Percentiles rank a stretch among this genome's conserved stretches.
phyloP scores from a whole-genome alignment of 2,329 filamentous ascomycete genomes.

The Incumbomyces delicatus region DNA sequence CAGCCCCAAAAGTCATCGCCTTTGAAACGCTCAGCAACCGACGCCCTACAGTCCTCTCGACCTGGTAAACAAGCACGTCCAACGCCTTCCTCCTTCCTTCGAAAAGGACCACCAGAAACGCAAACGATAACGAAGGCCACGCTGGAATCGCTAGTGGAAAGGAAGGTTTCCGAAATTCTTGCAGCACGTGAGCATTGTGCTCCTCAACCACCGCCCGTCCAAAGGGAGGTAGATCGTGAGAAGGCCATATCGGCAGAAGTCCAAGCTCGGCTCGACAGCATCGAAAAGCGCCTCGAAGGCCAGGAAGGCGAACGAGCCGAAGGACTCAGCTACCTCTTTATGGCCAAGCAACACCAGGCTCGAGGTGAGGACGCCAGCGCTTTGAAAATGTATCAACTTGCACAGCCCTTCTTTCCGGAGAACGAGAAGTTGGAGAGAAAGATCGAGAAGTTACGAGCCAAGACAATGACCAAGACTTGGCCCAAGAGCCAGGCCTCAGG shows the following conservation, averaged over 20 bases:
- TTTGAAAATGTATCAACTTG: constrained; percentile 75
- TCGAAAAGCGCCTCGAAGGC: constrained; percentile 77
- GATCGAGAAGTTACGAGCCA: constrained; percentile 45
- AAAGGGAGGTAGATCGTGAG: constrained; percentile 20
- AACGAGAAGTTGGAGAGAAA: constrained; percentile 63
- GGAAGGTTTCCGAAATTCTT: constrained; percentile 80
- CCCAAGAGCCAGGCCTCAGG: constrained; percentile 28
- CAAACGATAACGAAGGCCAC: constrained; percentile 47
- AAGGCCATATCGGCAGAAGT: constrained; percentile 61
- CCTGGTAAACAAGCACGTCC: constrained; percentile 35
- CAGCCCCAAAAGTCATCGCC: constrained; percentile 32
- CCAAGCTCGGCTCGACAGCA: constrained; percentile 67
- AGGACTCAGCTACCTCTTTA: constrained; percentile 75
- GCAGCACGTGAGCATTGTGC: constrained; percentile 33
- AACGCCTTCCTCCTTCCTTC: constrained; percentile 20
- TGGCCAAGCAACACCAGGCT: constrained; percentile 83
- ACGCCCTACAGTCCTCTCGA: constrained; percentile 26
- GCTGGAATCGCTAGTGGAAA: constrained; percentile 86
- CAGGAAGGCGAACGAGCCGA: constrained; percentile 68
- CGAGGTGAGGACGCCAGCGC: constrained; percentile 69
- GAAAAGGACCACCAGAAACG: constrained; percentile 15
- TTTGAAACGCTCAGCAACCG: constrained; percentile 29
- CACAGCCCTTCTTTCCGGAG: constrained; percentile 73
- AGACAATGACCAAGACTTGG: constrained; percentile 28
- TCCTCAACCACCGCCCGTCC: constrained; percentile 28